Percentiles rank a stretch among this genome's conserved stretches.
phyloP scores from a whole-genome alignment of 2,329 filamentous ascomycete genomes.

The Colletotrichum orchidophilum region DNA sequence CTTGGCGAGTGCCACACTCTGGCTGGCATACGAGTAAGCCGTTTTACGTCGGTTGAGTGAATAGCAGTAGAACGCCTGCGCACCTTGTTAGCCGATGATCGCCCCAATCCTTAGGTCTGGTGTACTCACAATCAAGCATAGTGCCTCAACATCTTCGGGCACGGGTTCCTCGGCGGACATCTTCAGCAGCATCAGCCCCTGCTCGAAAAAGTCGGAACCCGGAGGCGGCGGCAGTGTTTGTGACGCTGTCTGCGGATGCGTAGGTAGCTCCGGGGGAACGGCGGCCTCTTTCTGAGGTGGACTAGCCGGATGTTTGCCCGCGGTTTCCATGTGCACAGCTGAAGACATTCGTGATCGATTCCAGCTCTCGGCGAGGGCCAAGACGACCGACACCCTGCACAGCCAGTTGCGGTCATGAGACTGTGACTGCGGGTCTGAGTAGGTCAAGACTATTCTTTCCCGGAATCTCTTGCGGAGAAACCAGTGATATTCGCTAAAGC shows the following conservation, averaged over 20 bases:
- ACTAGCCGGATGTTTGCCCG: neutral
- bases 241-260: neutral
- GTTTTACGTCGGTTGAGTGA: slow-evolving; percentile 32
- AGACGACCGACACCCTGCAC: slow-evolving; percentile 32
- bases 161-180: slow-evolving; percentile 26
- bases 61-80: slow-evolving; percentile 32
- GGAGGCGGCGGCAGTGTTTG: slow-evolving; percentile 17
- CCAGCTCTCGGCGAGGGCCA: slow-evolving; percentile 35
- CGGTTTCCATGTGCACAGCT: neutral
- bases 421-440: slow-evolving; percentile 33
- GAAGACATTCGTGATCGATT: slow-evolving; percentile 11
- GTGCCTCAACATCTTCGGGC: slow-evolving; percentile 24
- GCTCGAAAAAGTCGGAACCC: slow-evolving; percentile 32
- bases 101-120: fast-evolving
- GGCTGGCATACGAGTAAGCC: slow-evolving; percentile 30
- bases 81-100: neutral
- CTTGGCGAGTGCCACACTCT: slow-evolving; percentile 28
- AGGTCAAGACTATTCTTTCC: slow-evolving; percentile 25
- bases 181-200: slow-evolving; percentile 29
- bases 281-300: neutral
- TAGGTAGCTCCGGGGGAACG: neutral
- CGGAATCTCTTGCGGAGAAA: slow-evolving; percentile 31
- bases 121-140: slow-evolving; percentile 17
- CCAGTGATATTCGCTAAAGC: slow-evolving; percentile 37
- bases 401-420: slow-evolving; percentile 35